Evolutionary conservation across 2,329 filamentous ascomycete genomes (phyloP), one percentile per base, ranked within the genome.

Genomic region (Pyricularia sp.): DNA sequence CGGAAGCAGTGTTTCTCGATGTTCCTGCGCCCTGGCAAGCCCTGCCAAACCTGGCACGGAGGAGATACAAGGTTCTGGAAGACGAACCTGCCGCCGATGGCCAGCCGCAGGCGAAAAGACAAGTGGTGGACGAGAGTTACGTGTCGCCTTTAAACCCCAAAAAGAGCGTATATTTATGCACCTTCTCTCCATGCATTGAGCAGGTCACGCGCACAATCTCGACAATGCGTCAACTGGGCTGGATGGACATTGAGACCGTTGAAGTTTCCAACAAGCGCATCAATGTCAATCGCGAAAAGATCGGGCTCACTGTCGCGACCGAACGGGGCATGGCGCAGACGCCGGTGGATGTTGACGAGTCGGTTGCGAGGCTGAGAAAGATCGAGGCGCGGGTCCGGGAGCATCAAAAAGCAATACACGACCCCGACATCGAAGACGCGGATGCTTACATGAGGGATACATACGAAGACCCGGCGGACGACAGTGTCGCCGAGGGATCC

Each of bases 111-210:
- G 26, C 67, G 6, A 17, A 61, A 17, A 66, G 69, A 17, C 69
- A 74, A 6, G 72, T 63, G 17, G 67, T 71, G 12, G 69, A 72
- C 42, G 78, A 79, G 61, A 17, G 14, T 4, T 88, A 85, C 81
- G 76, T 84, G 20, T 89, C 87, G 0, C 84, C 87, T 0, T 83
- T 98, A 12, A 90, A 95, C 72, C 88, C 92, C 0, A 84, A 85
- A n/a, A 85, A 86, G 61, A 85, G 90, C 5, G 87, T 90, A 1
- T 86, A 95, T 75, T 86, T 99, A 68, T 99, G 95, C 81, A 96
- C 93, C 0, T 99, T 99, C 80, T 96, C 92, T 1, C 95, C 95
- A 0, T 99, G 95, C 79, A 96, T 99, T 72, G 95, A 99, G 79
- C 95, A 99, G 81, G 94, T 96, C 26, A 93, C 91, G 68, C 88